Percentiles rank a stretch among this genome's conserved stretches.
phyloP scores from a whole-genome alignment of 106 monocot genomes.

The Apostasia shenzhenica region DNA sequence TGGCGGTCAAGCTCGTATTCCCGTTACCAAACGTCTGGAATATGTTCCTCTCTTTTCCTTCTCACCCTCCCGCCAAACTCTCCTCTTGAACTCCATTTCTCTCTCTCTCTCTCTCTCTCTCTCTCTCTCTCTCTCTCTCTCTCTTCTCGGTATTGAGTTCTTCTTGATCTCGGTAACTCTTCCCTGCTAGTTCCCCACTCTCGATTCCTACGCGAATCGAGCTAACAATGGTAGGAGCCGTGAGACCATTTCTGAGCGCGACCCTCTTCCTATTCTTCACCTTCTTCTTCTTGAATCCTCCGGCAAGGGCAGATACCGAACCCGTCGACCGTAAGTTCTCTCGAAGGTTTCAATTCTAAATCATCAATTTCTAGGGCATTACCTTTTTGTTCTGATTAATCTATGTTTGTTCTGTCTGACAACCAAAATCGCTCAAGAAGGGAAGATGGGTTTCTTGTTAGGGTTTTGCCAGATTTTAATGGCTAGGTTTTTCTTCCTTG shows the following conservation, averaged over 20 bases:
- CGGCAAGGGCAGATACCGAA: constrained; percentile 8
- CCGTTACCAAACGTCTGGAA: too few relatives aligned
- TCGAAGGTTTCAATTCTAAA: background rate
- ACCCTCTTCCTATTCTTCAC: background rate
- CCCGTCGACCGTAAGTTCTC: constrained; percentile 19
- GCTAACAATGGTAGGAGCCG: background rate
- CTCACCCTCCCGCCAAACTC: too few relatives aligned
- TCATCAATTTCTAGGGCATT: too few relatives aligned
- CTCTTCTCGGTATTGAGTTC: background rate
- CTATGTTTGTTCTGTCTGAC: background rate
- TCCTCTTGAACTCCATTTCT: background rate
- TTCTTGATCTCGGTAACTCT: too few relatives aligned
- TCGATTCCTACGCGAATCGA: background rate
- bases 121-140: background rate
- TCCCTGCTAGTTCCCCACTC: too few relatives aligned
- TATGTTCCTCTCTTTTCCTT: too few relatives aligned
- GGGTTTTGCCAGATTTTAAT: background rate
- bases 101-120: background rate
- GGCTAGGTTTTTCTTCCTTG: background rate
- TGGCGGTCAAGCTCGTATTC: too few relatives aligned
- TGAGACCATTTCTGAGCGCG: background rate
- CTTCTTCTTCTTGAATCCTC: constrained; percentile 1
- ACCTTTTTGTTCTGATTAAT: background rate
- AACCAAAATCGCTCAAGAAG: background rate
- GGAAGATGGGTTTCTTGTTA: background rate